phyloP scores from a whole-genome alignment of 2,329 filamentous ascomycete species.

The Calonectria henricotiae region DNA sequence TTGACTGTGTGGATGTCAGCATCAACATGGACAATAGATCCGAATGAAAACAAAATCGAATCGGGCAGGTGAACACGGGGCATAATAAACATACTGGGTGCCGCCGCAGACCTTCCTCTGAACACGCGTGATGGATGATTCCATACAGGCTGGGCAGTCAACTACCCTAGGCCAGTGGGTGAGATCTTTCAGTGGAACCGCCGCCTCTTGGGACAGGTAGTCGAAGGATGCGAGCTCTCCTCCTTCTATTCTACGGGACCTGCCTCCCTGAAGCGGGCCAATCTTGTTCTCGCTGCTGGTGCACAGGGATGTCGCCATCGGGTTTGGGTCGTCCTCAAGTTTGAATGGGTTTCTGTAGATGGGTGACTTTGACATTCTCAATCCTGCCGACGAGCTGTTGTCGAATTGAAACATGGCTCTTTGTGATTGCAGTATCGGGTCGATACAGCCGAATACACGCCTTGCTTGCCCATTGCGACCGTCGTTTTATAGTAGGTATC shows the following conservation, averaged over 20 bases:
- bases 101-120: constrained; percentile 46
- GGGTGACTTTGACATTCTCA: neutral
- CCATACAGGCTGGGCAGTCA: constrained; percentile 45
- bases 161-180: constrained; percentile 47
- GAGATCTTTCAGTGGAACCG: constrained; percentile 45
- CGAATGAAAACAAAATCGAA: neutral
- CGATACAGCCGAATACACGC: neutral
- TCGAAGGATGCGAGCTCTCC: constrained; percentile 40
- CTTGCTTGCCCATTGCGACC: neutral
- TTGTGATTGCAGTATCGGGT: neutral
- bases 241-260: neutral
- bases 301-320: neutral
- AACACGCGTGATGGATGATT: constrained; percentile 45
- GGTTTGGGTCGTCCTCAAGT: neutral
- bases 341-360: constrained; percentile 12
- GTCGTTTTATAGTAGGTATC: neutral
- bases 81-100: constrained; percentile 45
- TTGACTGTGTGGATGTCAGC: constrained; percentile 21
- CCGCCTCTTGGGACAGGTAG: constrained; percentile 41
- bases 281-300: constrained; percentile 36
- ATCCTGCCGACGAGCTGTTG: neutral
- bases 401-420: neutral
- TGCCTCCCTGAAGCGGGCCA: constrained; percentile 18
- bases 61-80: no score
- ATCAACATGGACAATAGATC: no score